Evolutionary conservation across 148 eudicot genomes (phyloP).

Genomic region (Fagopyrum homotropicum): DNA sequence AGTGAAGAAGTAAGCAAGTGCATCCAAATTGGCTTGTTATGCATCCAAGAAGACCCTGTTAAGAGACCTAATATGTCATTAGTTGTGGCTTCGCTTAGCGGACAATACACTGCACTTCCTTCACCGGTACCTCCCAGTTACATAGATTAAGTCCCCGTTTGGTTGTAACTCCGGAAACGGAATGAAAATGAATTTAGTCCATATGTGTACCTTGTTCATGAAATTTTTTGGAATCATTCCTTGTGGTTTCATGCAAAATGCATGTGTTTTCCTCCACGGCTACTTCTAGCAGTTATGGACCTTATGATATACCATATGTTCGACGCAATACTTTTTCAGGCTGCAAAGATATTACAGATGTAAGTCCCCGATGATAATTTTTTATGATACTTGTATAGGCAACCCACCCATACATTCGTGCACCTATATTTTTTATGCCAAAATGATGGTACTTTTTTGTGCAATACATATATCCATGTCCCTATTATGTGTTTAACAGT

Average conservation of each 20-base stretch:
- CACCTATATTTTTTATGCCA: too few relatives aligned
- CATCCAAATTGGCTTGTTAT: slow-evolving; percentile 7
- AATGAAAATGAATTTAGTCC: too few relatives aligned
- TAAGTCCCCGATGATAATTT: neutral
- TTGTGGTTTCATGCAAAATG: slow-evolving; percentile 6
- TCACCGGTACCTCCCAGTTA: slow-evolving; percentile 1
- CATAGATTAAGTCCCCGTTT: neutral
- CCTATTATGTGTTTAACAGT: too few relatives aligned
- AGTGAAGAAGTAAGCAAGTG: slow-evolving; percentile 9
- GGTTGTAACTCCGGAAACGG: too few relatives aligned
- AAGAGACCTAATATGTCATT: slow-evolving; percentile 7
- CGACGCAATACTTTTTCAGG: neutral
- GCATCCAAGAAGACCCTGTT: slow-evolving; percentile 13
- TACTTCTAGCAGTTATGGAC: neutral
- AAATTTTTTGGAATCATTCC: too few relatives aligned
- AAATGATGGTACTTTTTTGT: too few relatives aligned
- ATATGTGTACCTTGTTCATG: too few relatives aligned
- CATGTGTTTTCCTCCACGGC: neutral
- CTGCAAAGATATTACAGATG: neutral
- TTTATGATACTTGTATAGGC: neutral
- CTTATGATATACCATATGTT: neutral
- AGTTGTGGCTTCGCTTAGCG: slow-evolving; percentile 9
- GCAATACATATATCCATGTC: too few relatives aligned
- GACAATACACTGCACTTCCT: neutral
- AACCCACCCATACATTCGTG: too few relatives aligned